Base-by-base conservation (phyloP, 1,139 yeast genomes). In the Spathaspora sp. region DNA sequence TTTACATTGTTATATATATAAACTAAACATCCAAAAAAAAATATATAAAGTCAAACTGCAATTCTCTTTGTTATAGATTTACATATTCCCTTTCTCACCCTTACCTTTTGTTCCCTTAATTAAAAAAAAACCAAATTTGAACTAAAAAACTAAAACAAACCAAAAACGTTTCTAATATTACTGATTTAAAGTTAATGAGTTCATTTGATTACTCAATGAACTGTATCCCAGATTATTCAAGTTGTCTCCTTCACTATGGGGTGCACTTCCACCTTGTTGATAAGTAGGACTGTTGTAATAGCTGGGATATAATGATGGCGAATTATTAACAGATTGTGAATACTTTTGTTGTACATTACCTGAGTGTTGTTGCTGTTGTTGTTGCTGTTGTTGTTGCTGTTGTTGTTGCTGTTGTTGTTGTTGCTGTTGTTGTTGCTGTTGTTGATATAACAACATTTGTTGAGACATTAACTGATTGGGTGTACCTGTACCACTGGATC, bases 151-250 rank as follows among this genome's bases (percentile, higher is more conserved):
- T n/a, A 42, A 29, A 20, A 20, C 4, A 4, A 25, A 27, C 13
- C 33, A 26, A 27, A 33, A 38, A 33, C 23, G 24, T 18, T 9
- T n/a, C n/a, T 38, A 11, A 38, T 24, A 29, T 51, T 51, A 50
- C 51, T 53, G 54, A 41, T 67, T 65, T 56, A 70, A 67, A 52
- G 65, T 67, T 57, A 70, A 65, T n/a, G 72, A 63, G 53, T 67
- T 65, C 53, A 70, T 60, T 50, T 69, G 72, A 46, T 53, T 58
- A 39, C 61, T 52, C 45, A 67, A 65, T 39, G 55, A 20, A 20
- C 39, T 24, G 15, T 37, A 37, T 18, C 26, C 38, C 27, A 9
- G 43, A 16, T 17, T 33, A 18, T 23, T 26, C 16, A 27, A 25
- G 15, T 11, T 40, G 38, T 13, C 43, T 10, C 29, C 40, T 10